A percentile compares a stretch with the other conserved stretches of the same genome.
phyloP scores from a whole-genome alignment of 805 yeast species.

The Wickerhamiella cacticola region DNA sequence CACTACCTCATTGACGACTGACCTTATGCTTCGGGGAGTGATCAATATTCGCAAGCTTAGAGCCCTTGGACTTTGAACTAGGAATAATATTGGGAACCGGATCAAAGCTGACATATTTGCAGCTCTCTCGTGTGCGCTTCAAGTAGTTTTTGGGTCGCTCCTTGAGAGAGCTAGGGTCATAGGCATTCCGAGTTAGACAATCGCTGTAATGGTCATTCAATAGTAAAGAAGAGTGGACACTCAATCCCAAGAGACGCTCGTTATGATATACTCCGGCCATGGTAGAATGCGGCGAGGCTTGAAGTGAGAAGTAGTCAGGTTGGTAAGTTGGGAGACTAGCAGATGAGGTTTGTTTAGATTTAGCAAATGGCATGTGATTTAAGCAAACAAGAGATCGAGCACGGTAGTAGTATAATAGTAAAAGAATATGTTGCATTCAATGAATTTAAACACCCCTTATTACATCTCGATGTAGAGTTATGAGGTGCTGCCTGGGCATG shows the following conservation, averaged over 20 bases:
- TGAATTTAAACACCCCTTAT: too few relatives aligned
- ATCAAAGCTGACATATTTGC: conserved; percentile 2
- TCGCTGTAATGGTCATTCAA: background rate
- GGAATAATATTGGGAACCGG: background rate
- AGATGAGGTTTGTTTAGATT: background rate
- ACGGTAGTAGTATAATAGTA: too few relatives aligned
- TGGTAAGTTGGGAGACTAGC: background rate
- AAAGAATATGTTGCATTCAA: too few relatives aligned
- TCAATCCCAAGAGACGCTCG: background rate
- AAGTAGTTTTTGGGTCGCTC: background rate
- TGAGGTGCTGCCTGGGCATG: too few relatives aligned
- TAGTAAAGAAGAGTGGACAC: background rate
- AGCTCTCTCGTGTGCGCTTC: background rate
- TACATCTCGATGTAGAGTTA: too few relatives aligned
- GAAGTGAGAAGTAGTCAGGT: background rate
- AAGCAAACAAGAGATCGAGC: too few relatives aligned
- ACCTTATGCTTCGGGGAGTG: background rate
- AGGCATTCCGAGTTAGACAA: background rate
- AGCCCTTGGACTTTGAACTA: background rate
- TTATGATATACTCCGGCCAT: background rate
- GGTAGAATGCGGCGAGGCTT: background rate
- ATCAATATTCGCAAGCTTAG: background rate
- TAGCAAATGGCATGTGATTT: background rate
- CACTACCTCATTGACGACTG: background rate
- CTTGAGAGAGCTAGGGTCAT: background rate